phyloP scores from a whole-genome alignment of 2,329 filamentous ascomycete genomes.

The Colletotrichum orchidophilum region DNA sequence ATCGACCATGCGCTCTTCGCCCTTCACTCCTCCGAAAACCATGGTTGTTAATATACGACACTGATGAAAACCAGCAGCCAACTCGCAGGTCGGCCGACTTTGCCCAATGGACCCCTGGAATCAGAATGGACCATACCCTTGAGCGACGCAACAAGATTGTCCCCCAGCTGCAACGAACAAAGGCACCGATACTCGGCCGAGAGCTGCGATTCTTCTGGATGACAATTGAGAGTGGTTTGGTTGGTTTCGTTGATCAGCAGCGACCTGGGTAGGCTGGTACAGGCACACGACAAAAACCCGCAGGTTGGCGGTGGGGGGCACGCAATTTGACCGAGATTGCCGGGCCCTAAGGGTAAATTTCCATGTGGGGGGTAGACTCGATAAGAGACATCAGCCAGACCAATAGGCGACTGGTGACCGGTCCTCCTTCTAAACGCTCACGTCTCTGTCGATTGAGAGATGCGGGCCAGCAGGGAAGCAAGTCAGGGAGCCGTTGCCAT shows the following conservation, averaged over 20 bases:
- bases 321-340: conserved; percentile 34
- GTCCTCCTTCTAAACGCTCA: conserved; percentile 28
- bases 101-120: conserved; percentile 7
- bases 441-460: conserved; percentile 10
- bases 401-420: conserved; percentile 13
- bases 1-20: conserved; percentile 23
- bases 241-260: conserved; percentile 27
- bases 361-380: conserved; percentile 23
- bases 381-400: conserved; percentile 24
- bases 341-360: conserved; percentile 32
- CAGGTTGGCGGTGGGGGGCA: conserved; percentile 20
- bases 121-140: background rate
- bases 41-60: conserved; percentile 24
- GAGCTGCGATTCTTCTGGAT: conserved; percentile 15
- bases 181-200: conserved; percentile 19
- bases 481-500: conserved; percentile 18
- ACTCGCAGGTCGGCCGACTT: conserved; percentile 22
- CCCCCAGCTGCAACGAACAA: background rate
- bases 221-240: conserved; percentile 22
- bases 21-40: conserved; percentile 17
- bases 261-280: background rate
- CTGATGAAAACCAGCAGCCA: background rate
- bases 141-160: background rate
- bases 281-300: conserved; percentile 24
- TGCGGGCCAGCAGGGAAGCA: conserved; percentile 26